These are phyloP conservation scores for Dothistroma septosporum DNA, from an alignment of 2,329 filamentous ascomycete genomes.

Conservation along the genomic window DNA sequence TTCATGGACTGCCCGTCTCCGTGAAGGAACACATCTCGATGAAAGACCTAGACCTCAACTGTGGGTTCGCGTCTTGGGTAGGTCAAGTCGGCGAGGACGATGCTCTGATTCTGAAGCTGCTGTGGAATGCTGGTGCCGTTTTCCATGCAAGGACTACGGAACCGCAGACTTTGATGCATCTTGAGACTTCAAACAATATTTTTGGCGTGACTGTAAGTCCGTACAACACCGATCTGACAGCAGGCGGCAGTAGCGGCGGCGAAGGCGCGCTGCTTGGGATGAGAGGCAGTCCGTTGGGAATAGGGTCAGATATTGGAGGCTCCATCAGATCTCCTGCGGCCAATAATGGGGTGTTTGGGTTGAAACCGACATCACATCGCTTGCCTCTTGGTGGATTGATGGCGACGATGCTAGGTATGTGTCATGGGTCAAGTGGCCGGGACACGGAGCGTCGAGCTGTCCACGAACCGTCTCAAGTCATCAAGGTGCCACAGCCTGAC, in stretches of 20 bases:
- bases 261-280: slow-evolving; percentile 54
- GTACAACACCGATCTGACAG: slow-evolving; percentile 48
- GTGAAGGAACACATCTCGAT: slow-evolving; percentile 53
- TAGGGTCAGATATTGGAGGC: slow-evolving; percentile 46
- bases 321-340: slow-evolving; percentile 48
- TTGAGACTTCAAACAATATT: slow-evolving; percentile 50
- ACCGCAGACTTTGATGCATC: slow-evolving; percentile 54
- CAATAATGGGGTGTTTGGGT: slow-evolving; percentile 45
- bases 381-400: slow-evolving; percentile 43
- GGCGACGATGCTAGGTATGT: slow-evolving; percentile 37
- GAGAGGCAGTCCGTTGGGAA: slow-evolving; percentile 50
- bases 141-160: slow-evolving; percentile 53
- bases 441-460: not conserved
- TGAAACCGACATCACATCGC: slow-evolving; percentile 43
- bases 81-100: slow-evolving; percentile 45
- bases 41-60: slow-evolving; percentile 47
- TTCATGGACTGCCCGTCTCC: slow-evolving; percentile 51
- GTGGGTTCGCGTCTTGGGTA: slow-evolving; percentile 49
- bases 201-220: slow-evolving; percentile 54
- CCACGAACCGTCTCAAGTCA: too few species aligned
- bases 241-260: slow-evolving; percentile 54
- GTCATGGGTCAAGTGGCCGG: slow-evolving; percentile 32
- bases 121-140: slow-evolving; percentile 48
- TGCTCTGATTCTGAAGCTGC: slow-evolving; percentile 45
- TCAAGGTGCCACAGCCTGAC: too few species aligned